These are phyloP conservation scores for Litsea cubeba DNA, from an alignment of 164 flowering plant genomes.

Conservation along the genomic window DNA sequence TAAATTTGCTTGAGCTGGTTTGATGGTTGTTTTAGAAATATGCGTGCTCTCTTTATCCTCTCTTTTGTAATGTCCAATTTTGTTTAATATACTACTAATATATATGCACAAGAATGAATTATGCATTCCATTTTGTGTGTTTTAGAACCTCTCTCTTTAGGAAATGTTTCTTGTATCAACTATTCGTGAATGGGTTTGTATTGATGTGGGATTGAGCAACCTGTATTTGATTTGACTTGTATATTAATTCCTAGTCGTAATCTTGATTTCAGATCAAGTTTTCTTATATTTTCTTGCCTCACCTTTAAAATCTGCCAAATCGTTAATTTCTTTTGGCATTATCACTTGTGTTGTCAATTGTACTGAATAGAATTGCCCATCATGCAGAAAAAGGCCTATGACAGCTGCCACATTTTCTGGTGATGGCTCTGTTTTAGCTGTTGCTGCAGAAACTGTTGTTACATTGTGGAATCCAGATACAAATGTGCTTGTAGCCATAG, in stretches of 20 bases:
- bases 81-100: too few species aligned
- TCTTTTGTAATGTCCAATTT: too few species aligned
- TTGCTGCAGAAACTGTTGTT: slow-evolving; percentile 83
- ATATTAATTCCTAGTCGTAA: not conserved
- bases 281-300: not conserved
- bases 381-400: slow-evolving; percentile 67
- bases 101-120: too few species aligned
- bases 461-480: slow-evolving; percentile 87
- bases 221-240: not conserved
- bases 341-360: not conserved
- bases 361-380: not conserved
- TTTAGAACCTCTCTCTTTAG: too few species aligned
- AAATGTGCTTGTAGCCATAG: slow-evolving; percentile 71
- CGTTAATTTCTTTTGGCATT: not conserved
- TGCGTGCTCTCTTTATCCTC: too few species aligned
- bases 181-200: too few species aligned
- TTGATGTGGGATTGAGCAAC: not conserved
- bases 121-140: too few species aligned
- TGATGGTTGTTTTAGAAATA: too few species aligned
- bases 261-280: not conserved
- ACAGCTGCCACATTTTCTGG: slow-evolving; percentile 89
- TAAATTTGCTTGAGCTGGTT: too few species aligned
- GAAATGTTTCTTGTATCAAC: too few species aligned
- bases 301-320: not conserved
- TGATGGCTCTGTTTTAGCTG: slow-evolving; percentile 92